A percentile compares a stretch with the other conserved stretches of the same genome.
Conservation (phyloP, 805 yeast genomes). For the Hanseniaspora thailandica region DNA sequence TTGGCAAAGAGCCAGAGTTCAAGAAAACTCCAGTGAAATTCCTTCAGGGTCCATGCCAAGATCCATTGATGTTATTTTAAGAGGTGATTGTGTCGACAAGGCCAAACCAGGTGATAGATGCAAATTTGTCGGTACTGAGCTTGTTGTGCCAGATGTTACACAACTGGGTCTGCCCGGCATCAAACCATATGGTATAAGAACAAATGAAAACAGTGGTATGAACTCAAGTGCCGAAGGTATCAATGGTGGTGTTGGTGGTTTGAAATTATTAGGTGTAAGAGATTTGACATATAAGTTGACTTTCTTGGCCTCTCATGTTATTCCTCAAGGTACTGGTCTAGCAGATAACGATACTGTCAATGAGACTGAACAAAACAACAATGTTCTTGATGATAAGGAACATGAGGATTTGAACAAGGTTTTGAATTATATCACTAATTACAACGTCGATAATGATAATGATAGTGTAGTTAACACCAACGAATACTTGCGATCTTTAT, state of each 20-base stretch:
- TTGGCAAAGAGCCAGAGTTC: constrained; percentile 85
- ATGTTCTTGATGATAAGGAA: constrained; percentile 18
- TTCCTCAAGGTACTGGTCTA: constrained; percentile 39
- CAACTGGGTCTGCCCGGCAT: constrained; percentile 93
- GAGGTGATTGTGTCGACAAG: constrained; percentile 84
- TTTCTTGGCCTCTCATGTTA: constrained; percentile 81
- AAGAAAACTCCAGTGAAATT: constrained; percentile 95
- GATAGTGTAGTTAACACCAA: constrained; percentile 48
- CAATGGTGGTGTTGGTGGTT: constrained; percentile 77
- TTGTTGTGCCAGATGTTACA: constrained; percentile 81
- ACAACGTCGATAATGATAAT: constrained; percentile 30
- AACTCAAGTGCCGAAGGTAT: constrained; percentile 47
- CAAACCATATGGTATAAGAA: constrained; percentile 71
- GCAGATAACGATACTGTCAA: constrained; percentile 13
- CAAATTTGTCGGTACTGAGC: constrained; percentile 73
- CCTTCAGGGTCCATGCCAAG: constrained; percentile 97
- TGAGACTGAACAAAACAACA: neutral
- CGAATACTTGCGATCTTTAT: constrained; percentile 68
- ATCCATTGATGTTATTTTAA: constrained; percentile 81
- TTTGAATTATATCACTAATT: constrained; percentile 25
- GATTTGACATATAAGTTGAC: constrained; percentile 88
- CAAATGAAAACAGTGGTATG: constrained; percentile 34
- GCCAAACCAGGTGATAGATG: constrained; percentile 95
- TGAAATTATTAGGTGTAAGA: constrained; percentile 82
- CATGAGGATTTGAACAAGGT: constrained; percentile 14